Percentiles rank a stretch among this genome's conserved stretches.
These are phyloP conservation scores for Russula foetens DNA, from an alignment of 768 basidiomycete genomes.

Conservation along the genomic window DNA sequence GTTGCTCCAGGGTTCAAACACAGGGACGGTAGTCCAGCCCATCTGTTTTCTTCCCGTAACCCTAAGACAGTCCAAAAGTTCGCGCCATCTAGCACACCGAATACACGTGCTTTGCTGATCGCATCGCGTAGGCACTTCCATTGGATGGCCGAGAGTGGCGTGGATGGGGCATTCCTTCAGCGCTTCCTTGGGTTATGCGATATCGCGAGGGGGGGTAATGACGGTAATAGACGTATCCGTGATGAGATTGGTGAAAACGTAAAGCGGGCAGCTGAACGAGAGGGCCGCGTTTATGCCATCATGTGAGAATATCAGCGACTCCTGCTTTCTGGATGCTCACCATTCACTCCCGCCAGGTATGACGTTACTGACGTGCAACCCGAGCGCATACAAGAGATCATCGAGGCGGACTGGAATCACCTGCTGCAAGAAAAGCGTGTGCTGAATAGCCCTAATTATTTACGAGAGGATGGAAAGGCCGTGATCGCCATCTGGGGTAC, in stretches of 20 bases:
- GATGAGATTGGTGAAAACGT: constrained; percentile 72
- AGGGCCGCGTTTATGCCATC: constrained; percentile 75
- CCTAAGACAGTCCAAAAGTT: constrained; percentile 60
- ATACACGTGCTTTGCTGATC: constrained; percentile 17
- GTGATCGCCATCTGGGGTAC: constrained; percentile 71
- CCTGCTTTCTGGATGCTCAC: neutral
- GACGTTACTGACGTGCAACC: constrained; percentile 73
- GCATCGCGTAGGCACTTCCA: constrained; percentile 45
- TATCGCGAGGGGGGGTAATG: constrained; percentile 36
- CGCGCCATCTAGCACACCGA: neutral
- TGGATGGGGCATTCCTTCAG: constrained; percentile 78
- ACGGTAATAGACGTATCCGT: constrained; percentile 52
- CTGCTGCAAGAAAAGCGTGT: constrained; percentile 53
- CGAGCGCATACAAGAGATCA: constrained; percentile 54
- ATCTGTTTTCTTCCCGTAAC: constrained; percentile 74
- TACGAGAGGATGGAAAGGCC: constrained; percentile 58
- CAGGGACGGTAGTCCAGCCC: constrained; percentile 47
- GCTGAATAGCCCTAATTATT: constrained; percentile 65
- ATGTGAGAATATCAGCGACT: constrained; percentile 45
- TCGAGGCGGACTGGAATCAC: constrained; percentile 70
- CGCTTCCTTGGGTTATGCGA: constrained; percentile 68
- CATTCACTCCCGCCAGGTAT: constrained; percentile 43
- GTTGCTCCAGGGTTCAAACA: constrained; percentile 58
- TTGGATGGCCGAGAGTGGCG: constrained; percentile 78
- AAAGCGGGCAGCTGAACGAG: constrained; percentile 66